phyloP scores from a whole-genome alignment of 163 green algal species.

The Chloromonas sp. region DNA sequence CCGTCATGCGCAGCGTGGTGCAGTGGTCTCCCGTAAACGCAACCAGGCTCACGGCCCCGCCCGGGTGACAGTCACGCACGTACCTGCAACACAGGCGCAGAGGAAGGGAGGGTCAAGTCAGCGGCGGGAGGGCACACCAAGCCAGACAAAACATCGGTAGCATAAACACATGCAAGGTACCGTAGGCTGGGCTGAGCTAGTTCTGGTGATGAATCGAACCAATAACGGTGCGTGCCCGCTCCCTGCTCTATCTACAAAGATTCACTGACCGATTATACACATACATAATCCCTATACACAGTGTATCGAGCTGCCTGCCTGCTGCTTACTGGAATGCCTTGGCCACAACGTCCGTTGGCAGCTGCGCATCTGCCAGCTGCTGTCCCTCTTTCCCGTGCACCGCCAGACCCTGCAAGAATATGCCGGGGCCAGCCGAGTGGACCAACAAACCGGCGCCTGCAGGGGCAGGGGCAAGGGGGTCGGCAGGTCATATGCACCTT shows the following conservation, averaged over 20 bases:
- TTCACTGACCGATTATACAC: not conserved
- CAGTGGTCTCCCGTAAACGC: slow-evolving; percentile 86
- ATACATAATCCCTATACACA: not conserved
- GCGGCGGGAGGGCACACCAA: not conserved
- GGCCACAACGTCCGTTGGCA: slow-evolving; percentile 50
- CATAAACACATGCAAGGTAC: no score
- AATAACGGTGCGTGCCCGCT: no score
- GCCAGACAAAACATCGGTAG: no score
- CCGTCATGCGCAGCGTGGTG: slow-evolving; percentile 61
- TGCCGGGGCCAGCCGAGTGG: slow-evolving; percentile 52
- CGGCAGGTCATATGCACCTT: no score
- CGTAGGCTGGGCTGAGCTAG: no score
- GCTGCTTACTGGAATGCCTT: slow-evolving; percentile 52
- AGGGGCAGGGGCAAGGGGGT: not conserved
- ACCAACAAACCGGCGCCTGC: slow-evolving; percentile 60
- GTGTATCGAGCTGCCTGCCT: not conserved
- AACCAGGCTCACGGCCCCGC: slow-evolving; percentile 45
- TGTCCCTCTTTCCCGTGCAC: slow-evolving; percentile 67
- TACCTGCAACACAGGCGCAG: slow-evolving; percentile 6
- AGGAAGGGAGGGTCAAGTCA: not conserved
- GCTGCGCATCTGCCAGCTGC: slow-evolving; percentile 47
- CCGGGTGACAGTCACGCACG: not conserved
- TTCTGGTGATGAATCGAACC: not conserved
- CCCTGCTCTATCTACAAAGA: no score
- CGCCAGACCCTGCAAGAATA: slow-evolving; percentile 89